Base-by-base conservation (phyloP, 2,329 filamentous ascomycete genomes). In the Keithomyces neogunnii region DNA sequence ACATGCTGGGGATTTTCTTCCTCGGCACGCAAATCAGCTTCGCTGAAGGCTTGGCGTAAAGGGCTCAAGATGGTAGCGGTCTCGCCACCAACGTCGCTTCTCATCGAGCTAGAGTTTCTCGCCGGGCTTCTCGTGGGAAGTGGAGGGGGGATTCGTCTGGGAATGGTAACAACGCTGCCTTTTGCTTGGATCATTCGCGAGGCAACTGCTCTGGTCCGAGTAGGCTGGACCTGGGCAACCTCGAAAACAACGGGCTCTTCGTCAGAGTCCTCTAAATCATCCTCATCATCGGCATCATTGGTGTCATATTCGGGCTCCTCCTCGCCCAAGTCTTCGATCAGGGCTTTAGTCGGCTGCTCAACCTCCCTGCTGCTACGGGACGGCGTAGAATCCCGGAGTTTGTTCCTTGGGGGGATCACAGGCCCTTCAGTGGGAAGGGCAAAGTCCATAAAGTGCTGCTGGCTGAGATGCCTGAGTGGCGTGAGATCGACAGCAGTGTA, bases 151-250 rank as follows among this genome's bases (percentile, higher is more conserved):
- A 84, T 69, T 36, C 89, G 80, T 69, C 92, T 95, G 10, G 88
- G 83, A 53, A 96, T 95, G 45, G 82, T 90, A 31, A 96, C 88
- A 48, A 96, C 74, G 48, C 86, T 85, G 29, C 89, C 88, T 62
- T 88, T 86, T 39, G 82, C 85, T 32, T 79, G 76, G 51, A 90
- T 82, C 51, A 82, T 77, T 50, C 86, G 81, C 2, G 86, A 82
- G 2, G 80, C 77, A 46, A 82, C 72, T 40, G 81, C 78, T 49
- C 82, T 78, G 5, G 77, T 74, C 40, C 65, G 62, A 13, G 81
- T 71, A 13, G 77, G 76, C 54, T 81, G 76, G 26, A 77, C 73
- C 13, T 80, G 73, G 4, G 77, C 81, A 49, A 88, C 78, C 60
- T 88, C 84, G 53, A 84, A 86, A 32, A 90, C 78, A 35, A 89